These are phyloP conservation scores for Volvariella volvacea DNA, from an alignment of 1,284 basidiomycete species.

Conservation along the genomic window DNA sequence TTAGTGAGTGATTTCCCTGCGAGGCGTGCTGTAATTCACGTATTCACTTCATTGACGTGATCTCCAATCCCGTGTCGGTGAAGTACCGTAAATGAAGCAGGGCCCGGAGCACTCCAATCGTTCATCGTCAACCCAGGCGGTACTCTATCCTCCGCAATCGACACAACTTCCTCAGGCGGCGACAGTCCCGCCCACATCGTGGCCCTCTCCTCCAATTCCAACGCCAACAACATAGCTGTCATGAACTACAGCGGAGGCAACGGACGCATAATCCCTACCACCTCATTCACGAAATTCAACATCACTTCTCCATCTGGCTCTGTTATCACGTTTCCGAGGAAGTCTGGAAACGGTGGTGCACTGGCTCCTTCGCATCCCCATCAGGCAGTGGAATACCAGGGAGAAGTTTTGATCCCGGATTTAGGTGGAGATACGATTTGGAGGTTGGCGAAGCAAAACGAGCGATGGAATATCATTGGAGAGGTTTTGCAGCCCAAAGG, in stretches of 20 bases:
- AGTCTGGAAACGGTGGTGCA: conserved; percentile 4
- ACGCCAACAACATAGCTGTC: conserved; percentile 52
- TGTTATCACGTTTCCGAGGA: conserved; percentile 46
- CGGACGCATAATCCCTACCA: conserved; percentile 44
- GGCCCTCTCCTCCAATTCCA: conserved; percentile 44
- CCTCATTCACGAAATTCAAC: conserved; percentile 35
- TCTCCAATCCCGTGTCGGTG: neutral
- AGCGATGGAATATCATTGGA: conserved; percentile 48
- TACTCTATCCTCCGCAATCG: conserved; percentile 35
- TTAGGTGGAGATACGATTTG: conserved; percentile 62
- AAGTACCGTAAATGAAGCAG: conserved; percentile 52
- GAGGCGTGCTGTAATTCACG: neutral
- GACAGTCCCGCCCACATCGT: conserved; percentile 42
- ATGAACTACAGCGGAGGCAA: conserved; percentile 57
- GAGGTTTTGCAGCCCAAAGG: conserved; percentile 54
- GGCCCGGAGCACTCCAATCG: conserved; percentile 43
- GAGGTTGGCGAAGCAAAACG: conserved; percentile 41
- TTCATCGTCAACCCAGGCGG: conserved; percentile 44
- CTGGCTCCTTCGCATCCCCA: conserved; percentile 50
- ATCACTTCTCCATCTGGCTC: conserved; percentile 20
- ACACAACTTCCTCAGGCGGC: conserved; percentile 45
- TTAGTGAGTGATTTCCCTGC: conserved; percentile 35
- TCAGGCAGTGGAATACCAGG: conserved; percentile 46
- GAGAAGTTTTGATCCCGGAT: conserved; percentile 58
- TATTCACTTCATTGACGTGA: neutral